These are phyloP conservation scores for Didymella pinodella DNA, from an alignment of 2,329 filamentous ascomycete species.

Conservation along the genomic window DNA sequence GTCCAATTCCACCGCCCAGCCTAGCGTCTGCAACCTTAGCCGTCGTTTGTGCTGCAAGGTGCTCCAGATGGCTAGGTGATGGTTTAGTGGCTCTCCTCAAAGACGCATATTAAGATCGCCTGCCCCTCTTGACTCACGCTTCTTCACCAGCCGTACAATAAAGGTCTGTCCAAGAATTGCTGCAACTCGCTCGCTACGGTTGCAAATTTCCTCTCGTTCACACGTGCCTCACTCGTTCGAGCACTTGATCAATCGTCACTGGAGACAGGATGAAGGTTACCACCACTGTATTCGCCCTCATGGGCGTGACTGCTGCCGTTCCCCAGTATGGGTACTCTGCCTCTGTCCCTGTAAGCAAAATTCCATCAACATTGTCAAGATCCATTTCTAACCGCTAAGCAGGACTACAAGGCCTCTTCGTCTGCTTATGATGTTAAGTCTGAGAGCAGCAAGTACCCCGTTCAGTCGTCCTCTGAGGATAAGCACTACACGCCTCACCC, in stretches of 20 bases:
- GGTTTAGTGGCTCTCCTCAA: conserved; percentile 25
- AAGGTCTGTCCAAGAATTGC: conserved; percentile 31
- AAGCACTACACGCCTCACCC: conserved; percentile 7
- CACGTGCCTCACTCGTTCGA: conserved; percentile 30
- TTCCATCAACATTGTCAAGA: background rate
- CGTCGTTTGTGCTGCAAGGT: conserved; percentile 25
- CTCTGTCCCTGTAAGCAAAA: conserved; percentile 9
- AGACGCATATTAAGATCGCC: conserved; percentile 38
- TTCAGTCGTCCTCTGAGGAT: background rate
- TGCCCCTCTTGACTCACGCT: conserved; percentile 25
- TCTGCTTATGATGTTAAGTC: background rate
- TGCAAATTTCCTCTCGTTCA: conserved; percentile 44
- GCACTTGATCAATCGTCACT: conserved; percentile 22
- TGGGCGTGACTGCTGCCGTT: conserved; percentile 40
- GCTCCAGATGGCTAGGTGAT: conserved; percentile 35
- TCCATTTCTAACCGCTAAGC: background rate
- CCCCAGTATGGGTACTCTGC: conserved; percentile 20
- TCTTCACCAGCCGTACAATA: conserved; percentile 25
- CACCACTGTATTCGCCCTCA: conserved; percentile 42
- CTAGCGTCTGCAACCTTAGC: conserved; percentile 45
- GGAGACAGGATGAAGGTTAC: conserved; percentile 42
- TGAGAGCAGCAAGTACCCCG: conserved; percentile 1
- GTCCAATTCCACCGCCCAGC: conserved; percentile 35
- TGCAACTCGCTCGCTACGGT: conserved; percentile 52
- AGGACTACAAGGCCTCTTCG: conserved; percentile 9